Evolutionary conservation across 2,329 filamentous ascomycete genomes (phyloP).

Genomic region (Trichoderma guizhouense): DNA sequence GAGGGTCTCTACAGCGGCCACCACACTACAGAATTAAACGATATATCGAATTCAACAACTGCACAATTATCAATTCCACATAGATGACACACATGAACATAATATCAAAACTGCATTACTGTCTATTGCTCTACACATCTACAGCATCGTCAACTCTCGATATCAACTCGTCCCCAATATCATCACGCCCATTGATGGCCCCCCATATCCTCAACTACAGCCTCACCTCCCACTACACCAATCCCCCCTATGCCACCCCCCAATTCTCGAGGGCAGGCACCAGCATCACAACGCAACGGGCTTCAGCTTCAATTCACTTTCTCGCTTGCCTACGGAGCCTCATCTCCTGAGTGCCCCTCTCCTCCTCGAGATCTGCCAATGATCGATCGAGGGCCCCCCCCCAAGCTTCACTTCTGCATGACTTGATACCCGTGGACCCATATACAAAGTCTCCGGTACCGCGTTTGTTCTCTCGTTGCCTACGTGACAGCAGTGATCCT

Average conservation of each 20-base stretch:
- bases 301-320: background rate
- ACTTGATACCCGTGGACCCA: background rate
- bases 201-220: background rate
- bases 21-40: background rate
- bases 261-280: background rate
- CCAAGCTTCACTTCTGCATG: background rate
- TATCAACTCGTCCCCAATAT: background rate
- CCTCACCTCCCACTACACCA: background rate
- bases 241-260: background rate
- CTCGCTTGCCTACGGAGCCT: background rate
- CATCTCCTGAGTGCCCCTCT: background rate
- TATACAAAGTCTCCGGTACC: background rate
- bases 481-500: background rate
- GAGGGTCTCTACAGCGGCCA: background rate
- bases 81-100: background rate
- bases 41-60: background rate
- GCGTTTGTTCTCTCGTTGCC: background rate
- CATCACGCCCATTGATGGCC: background rate
- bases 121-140: background rate
- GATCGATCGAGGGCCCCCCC: background rate
- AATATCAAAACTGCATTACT: too few relatives aligned
- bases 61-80: background rate
- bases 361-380: background rate
- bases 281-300: background rate
- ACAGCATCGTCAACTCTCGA: background rate